Percentiles rank a stretch among this genome's conserved stretches.
Conservation (phyloP, 2,329 filamentous ascomycete genomes). For the Ustulina deusta region DNA sequence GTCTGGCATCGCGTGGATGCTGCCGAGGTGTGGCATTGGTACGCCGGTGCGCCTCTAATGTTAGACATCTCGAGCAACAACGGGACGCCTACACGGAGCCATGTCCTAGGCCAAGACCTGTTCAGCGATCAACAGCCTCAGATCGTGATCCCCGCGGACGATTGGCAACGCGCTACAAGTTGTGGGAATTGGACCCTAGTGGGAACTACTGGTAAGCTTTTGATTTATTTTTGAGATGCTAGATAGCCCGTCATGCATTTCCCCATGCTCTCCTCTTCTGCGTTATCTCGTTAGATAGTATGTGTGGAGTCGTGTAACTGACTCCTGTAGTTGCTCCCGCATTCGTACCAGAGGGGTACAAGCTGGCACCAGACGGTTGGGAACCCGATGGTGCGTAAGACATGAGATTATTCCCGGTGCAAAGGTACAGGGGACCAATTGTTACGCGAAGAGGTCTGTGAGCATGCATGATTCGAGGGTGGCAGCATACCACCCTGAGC, state of each 20-base stretch:
- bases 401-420: slow-evolving; percentile 1
- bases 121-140: slow-evolving; percentile 58
- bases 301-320: slow-evolving; percentile 1
- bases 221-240: not conserved
- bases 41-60: slow-evolving; percentile 63
- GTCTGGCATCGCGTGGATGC: slow-evolving; percentile 65
- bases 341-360: slow-evolving; percentile 45
- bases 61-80: slow-evolving; percentile 60
- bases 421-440: slow-evolving; percentile 11
- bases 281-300: not conserved
- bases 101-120: slow-evolving; percentile 58
- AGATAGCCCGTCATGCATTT: not conserved
- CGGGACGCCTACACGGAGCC: slow-evolving; percentile 53
- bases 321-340: slow-evolving; percentile 45
- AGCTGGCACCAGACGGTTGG: slow-evolving; percentile 46
- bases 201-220: slow-evolving; percentile 51
- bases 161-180: slow-evolving; percentile 62
- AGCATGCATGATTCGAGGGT: slow-evolving; percentile 12
- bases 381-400: slow-evolving; percentile 34
- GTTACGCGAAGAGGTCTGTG: not conserved
- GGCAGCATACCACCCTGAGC: slow-evolving; percentile 9
- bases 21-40: slow-evolving; percentile 66
- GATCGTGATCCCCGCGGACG: slow-evolving; percentile 54
- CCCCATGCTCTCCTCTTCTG: not conserved
- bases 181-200: slow-evolving; percentile 63